These are phyloP conservation scores for Paraphysoderma sedebokerense DNA, from an alignment of 371 early-diverging fungal species.

Conservation along the genomic window DNA sequence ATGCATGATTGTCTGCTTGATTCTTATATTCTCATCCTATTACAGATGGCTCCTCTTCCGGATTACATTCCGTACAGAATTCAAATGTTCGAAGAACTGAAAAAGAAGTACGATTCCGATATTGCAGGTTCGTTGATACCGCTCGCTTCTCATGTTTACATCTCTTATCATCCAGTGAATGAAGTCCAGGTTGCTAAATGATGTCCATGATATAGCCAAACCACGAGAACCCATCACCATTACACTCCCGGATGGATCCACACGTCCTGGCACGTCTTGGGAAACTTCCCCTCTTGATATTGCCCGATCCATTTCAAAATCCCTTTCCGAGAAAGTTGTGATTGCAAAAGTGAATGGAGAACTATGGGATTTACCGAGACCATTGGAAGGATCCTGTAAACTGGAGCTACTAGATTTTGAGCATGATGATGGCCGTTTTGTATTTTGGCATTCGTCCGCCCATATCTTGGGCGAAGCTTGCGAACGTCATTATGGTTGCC, in stretches of 20 bases:
- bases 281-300: slow-evolving; percentile 94
- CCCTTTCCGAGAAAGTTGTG: slow-evolving; percentile 75
- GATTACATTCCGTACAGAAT: slow-evolving; percentile 78
- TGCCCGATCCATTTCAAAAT: slow-evolving; percentile 71
- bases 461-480: slow-evolving; percentile 98
- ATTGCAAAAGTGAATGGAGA: slow-evolving; percentile 90
- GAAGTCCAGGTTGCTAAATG: too few species aligned
- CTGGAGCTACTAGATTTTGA: slow-evolving; percentile 95
- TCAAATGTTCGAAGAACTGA: slow-evolving; percentile 75
- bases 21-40: not conserved
- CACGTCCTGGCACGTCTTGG: slow-evolving; percentile 75
- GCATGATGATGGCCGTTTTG: slow-evolving; percentile 62
- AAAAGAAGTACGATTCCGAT: slow-evolving; percentile 54
- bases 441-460: slow-evolving; percentile 99
- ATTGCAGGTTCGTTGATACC: slow-evolving; percentile 51
- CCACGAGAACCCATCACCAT: slow-evolving; percentile 74
- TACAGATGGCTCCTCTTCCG: slow-evolving; percentile 44
- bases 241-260: slow-evolving; percentile 76
- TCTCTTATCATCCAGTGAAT: not conserved
- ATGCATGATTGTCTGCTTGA: not conserved
- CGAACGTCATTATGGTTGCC: slow-evolving; percentile 88
- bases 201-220: slow-evolving; percentile 46
- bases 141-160: not conserved
- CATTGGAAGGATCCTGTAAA: slow-evolving; percentile 58
- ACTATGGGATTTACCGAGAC: slow-evolving; percentile 85